A percentile compares a stretch with the other conserved stretches of the same genome.
Evolutionary conservation across 768 basidiomycete species (phyloP).

Genomic region (Tricholoma matsutake): DNA sequence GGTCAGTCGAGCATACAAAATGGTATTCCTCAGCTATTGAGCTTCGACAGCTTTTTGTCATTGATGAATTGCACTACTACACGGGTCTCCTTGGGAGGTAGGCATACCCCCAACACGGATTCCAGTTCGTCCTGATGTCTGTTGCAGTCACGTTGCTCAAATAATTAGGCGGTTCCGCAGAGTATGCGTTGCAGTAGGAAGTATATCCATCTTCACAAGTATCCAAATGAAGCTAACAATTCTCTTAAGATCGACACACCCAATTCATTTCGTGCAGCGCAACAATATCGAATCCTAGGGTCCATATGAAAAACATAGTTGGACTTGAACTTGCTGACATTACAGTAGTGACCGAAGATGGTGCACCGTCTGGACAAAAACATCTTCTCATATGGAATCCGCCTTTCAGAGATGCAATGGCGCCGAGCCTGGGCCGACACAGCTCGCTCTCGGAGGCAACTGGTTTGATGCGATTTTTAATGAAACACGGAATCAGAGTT

Average conservation of each 20-base stretch:
- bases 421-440: conserved; percentile 50
- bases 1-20: conserved; percentile 20
- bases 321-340: conserved; percentile 61
- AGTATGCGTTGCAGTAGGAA: conserved; percentile 74
- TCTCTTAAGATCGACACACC: conserved; percentile 44
- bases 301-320: conserved; percentile 77
- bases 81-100: conserved; percentile 78
- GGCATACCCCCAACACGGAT: background rate
- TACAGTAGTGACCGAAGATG: conserved; percentile 71
- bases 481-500: conserved; percentile 76
- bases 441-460: conserved; percentile 69
- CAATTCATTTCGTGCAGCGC: conserved; percentile 86
- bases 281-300: conserved; percentile 72
- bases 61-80: conserved; percentile 90
- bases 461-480: conserved; percentile 70
- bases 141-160: conserved; percentile 70
- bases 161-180: conserved; percentile 74
- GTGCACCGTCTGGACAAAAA: conserved; percentile 77
- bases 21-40: background rate
- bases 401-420: conserved; percentile 50
- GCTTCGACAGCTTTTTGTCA: conserved; percentile 54
- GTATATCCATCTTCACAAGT: conserved; percentile 36
- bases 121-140: background rate
- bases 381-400: conserved; percentile 81
- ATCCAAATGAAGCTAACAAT: background rate